Conservation (phyloP, 2,329 filamentous ascomycete genomes). For the Trichoderma guizhouense region DNA sequence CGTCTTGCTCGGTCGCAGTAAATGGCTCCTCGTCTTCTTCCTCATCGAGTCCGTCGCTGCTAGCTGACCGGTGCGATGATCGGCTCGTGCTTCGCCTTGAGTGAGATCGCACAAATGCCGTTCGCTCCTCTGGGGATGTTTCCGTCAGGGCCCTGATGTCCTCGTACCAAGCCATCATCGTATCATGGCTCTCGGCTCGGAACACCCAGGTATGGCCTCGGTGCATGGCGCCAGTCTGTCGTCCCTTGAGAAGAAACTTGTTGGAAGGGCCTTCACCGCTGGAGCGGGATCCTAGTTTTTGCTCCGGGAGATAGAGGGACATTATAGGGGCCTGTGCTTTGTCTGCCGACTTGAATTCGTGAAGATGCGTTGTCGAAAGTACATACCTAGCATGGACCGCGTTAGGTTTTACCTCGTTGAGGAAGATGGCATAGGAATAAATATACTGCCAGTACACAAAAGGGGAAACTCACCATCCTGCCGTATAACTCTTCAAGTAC, state of each 20-base stretch:
- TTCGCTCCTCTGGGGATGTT: slow-evolving; percentile 81
- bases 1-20: slow-evolving; percentile 44
- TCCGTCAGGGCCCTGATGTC: slow-evolving; percentile 89
- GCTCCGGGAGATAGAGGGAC: slow-evolving; percentile 91
- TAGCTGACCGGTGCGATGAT: slow-evolving; percentile 57
- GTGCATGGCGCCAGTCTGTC: slow-evolving; percentile 90
- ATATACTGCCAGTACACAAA: too few relatives aligned
- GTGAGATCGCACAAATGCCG: slow-evolving; percentile 80
- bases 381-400: slow-evolving; percentile 66
- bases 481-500: slow-evolving; percentile 95
- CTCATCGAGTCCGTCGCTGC: slow-evolving; percentile 77
- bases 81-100: slow-evolving; percentile 75
- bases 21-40: slow-evolving; percentile 66
- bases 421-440: too few relatives aligned
- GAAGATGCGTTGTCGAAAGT: slow-evolving; percentile 89
- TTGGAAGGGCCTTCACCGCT: slow-evolving; percentile 78
- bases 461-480: slow-evolving; percentile 91
- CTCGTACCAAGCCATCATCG: slow-evolving; percentile 95
- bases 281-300: slow-evolving; percentile 92
- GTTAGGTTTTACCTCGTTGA: neutral
- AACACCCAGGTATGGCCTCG: slow-evolving; percentile 73
- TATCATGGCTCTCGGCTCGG: slow-evolving; percentile 74
- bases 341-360: slow-evolving; percentile 99
- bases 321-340: slow-evolving; percentile 88
- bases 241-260: slow-evolving; percentile 97